A percentile compares a stretch with the other conserved stretches of the same genome.
phyloP scores from a whole-genome alignment of 371 early-diverging fungal species.

The Rhizopus stolonifer region DNA sequence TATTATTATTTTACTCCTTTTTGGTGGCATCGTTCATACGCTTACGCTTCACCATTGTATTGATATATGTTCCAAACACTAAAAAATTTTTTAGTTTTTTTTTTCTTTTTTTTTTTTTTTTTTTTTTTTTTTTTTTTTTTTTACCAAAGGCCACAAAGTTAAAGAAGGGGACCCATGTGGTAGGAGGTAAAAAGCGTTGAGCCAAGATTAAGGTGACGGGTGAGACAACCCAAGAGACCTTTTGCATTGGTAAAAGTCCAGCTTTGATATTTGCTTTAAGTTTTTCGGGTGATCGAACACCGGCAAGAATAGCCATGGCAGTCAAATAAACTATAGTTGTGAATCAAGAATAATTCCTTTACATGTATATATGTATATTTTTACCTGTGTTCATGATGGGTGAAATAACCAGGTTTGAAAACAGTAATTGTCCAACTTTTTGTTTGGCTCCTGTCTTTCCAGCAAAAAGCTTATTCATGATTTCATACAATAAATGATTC shows the following conservation, averaged over 20 bases:
- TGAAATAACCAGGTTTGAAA: constrained; percentile 68
- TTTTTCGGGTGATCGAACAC: constrained; percentile 56
- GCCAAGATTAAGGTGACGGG: constrained; percentile 77
- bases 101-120: background rate
- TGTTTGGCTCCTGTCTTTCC: constrained; percentile 56
- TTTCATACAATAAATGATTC: constrained; percentile 67
- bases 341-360: too few species aligned
- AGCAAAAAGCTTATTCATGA: constrained; percentile 64
- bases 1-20: too few species aligned
- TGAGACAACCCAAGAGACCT: constrained; percentile 79
- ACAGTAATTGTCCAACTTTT: constrained; percentile 64
- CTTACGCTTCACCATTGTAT: constrained; percentile 71
- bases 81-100: constrained; percentile 1
- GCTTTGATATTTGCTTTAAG: constrained; percentile 54
- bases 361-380: too few species aligned
- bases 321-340: constrained; percentile 75
- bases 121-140: constrained; percentile 5
- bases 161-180: constrained; percentile 91
- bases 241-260: constrained; percentile 75
- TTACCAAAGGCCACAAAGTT: constrained; percentile 75
- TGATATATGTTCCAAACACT: constrained; percentile 82
- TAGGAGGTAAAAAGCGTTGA: constrained; percentile 71
- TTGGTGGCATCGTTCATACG: constrained; percentile 38
- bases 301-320: constrained; percentile 82
- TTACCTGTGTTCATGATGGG: constrained; percentile 81